A percentile compares a stretch with the other conserved stretches of the same genome.
These are phyloP conservation scores for Mycena rosella DNA, from an alignment of 768 basidiomycete genomes.

Conservation along the genomic window DNA sequence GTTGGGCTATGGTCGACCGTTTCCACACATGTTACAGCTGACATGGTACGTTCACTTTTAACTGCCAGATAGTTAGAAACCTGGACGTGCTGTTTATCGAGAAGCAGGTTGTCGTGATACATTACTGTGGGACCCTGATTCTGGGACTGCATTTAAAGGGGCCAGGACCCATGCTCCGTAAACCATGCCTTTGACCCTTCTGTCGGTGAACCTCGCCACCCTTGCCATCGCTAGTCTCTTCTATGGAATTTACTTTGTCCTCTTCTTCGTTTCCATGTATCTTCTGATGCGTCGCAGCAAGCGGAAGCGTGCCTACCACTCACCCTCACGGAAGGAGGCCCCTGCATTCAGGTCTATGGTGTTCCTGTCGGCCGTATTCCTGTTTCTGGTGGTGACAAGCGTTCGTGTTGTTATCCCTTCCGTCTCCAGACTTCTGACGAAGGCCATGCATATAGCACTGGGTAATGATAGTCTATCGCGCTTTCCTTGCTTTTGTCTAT, in stretches of 20 bases:
- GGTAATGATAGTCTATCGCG: constrained; percentile 1
- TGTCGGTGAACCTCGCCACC: not conserved
- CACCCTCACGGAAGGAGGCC: not conserved
- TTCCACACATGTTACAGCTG: too few species aligned
- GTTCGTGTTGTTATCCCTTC: not conserved
- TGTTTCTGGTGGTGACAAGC: constrained; percentile 1
- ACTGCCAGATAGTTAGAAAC: too few species aligned
- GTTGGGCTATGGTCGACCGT: too few species aligned
- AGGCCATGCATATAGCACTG: not conserved
- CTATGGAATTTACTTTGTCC: constrained; percentile 15
- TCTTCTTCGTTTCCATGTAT: constrained; percentile 14
- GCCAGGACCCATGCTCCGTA: too few species aligned
- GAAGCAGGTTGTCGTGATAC: too few species aligned
- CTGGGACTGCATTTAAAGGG: too few species aligned
- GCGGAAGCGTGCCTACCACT: too few species aligned
- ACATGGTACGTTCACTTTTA: too few species aligned
- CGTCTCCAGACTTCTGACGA: not conserved
- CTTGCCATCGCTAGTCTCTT: constrained; percentile 1
- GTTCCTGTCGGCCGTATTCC: not conserved
- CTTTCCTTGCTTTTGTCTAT: constrained; percentile 5
- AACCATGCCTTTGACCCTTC: constrained; percentile 6
- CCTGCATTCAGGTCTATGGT: not conserved
- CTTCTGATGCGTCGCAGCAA: not conserved
- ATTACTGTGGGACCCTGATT: too few species aligned
- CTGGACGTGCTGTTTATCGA: too few species aligned